A percentile compares a stretch with the other conserved stretches of the same genome.
Conservation (phyloP, 371 early-diverging fungal species). For the Syncephalastrum contaminatum region DNA sequence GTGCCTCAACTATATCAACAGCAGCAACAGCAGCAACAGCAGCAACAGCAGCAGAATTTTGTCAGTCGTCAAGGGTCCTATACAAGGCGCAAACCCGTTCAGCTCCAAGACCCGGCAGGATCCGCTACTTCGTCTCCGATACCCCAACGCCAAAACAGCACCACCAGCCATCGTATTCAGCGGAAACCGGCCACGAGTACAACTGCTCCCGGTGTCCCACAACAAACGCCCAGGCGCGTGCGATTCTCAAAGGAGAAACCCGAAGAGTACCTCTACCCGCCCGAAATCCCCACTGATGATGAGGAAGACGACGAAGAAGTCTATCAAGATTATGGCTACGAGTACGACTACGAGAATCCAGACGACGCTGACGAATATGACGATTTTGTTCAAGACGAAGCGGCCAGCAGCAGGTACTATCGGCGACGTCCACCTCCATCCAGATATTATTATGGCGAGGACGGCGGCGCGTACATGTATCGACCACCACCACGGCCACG, state of each 20-base stretch:
- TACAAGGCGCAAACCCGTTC: constrained; percentile 1
- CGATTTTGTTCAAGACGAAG: background rate
- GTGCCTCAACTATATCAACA: background rate
- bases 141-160: background rate
- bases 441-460: no score
- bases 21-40: background rate
- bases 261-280: background rate
- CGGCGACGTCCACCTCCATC: no score
- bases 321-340: no score
- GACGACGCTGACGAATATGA: background rate
- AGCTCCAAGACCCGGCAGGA: background rate
- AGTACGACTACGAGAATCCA: background rate
- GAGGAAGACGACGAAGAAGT: background rate
- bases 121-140: background rate
- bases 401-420: no score
- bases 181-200: background rate
- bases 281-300: background rate
- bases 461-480: no score
- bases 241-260: constrained; percentile 2
- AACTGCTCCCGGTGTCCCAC: background rate
- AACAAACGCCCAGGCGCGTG: background rate
- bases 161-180: background rate
- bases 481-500: no score
- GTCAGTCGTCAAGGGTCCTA: background rate
- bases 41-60: background rate